Evolutionary conservation across 139 green algal genomes (phyloP), one percentile per base, ranked within the genome.

Genomic region (Coelastrella sp.): DNA sequence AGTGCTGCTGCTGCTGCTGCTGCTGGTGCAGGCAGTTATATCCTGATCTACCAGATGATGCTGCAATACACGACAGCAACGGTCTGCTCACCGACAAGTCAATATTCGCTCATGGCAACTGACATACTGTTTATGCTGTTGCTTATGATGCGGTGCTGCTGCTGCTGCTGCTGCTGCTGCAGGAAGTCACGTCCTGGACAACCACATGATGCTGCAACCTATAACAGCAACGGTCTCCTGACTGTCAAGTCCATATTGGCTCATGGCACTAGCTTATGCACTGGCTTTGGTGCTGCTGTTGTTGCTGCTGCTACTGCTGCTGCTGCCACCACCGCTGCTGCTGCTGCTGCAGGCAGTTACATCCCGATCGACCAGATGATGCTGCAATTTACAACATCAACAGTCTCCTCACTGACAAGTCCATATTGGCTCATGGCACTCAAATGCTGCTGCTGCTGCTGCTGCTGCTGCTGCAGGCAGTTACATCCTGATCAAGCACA

Each of bases 341-440:
- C 14, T 22, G 89, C 68, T 76, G 1, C 2, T 7, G 92, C 54
- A 65, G 91, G 59, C 91, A 94, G 73, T 90, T 95, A 66, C 95
- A 96, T 87, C 93, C 95, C 8, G 91, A 92, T 22, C 92, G 86
- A 58, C 74, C 74, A 20, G 85, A 64, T 13, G 94, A 97, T 78
- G 77, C 94, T 11, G 61, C 85, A 4, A 80, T 96, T 32, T 96
- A 95, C 74, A 91, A 95, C 60, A 73, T 83, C 6, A 89, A 92
- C 8, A 95, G 95, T 5, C 92, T 97, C 74, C 92, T 97, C 76
- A 83, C 59, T 3, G 19, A 47, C n/a, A 65, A 89, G 4, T 81
- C 90, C 11, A 80, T 95, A 14, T 95, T 96, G 89, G 94, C 94
- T 11, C 95, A 97, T 59, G 94, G 93, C 59, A 95, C 94, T 8